Evolutionary conservation across 169 alveolate species (phyloP), one percentile per base, ranked within the genome.

Genomic region (Cryptosporidium ryanae): DNA sequence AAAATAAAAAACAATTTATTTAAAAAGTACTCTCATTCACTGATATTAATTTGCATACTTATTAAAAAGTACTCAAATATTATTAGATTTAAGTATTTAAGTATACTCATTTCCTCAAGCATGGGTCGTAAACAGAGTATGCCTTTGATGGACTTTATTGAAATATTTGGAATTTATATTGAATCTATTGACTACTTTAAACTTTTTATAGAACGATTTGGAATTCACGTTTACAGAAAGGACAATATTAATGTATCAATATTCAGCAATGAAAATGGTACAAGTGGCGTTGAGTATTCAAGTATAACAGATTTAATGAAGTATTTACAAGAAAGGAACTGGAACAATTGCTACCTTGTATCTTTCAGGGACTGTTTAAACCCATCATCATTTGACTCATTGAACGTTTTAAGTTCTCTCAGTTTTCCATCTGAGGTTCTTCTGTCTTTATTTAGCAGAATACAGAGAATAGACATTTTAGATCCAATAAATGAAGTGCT

Each of bases 1-100:
- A 21, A n/a, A 21, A 52, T 52, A 6, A 17, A 52, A 52, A 21
- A 12, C 54, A 29, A 50, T 15, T 46, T 18, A 12, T 68, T 32
- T 15, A 68, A 29, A 52, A 31, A 55, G n/a, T 76, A 55, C 29
- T 49, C 38, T 21, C 87, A 76, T 59, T 49, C 76, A 8, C 25
- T 76, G 10, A 76, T 76, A 29, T 63, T 76, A 17, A 59, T 76
- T 6, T 55, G 64, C 21, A 48, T 76, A 48, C 49, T 76, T 25
- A 55, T 76, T 17, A 76, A 76, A 43, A 76, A 76, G 64, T 76
- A 76, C 38, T 76, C 87, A 8, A 76, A 76, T 59, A 61, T 76
- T 27, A 61, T 76, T 43, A 64, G 87, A 18, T 64, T 76, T 7
- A 76, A 46, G 34, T 76, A 76, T 46, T 55, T 76, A 7, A 76